Conservation (phyloP, 805 yeast genomes). For the Lipomyces spencermartinsiae region DNA sequence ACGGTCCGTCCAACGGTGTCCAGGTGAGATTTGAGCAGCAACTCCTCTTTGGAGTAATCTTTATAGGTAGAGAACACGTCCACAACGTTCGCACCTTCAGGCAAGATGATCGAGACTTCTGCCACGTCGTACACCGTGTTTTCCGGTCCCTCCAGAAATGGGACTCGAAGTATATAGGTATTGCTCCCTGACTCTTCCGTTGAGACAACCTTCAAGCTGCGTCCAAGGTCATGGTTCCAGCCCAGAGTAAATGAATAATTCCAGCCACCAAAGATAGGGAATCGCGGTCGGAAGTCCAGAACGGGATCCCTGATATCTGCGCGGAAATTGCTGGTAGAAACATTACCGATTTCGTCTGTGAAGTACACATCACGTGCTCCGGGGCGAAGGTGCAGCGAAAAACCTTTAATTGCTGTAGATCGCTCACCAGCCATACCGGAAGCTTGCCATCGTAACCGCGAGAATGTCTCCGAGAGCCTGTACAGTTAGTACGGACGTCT, state of each 20-base stretch:
- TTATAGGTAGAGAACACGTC: conserved; percentile 10
- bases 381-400: conserved; percentile 51
- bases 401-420: conserved; percentile 60
- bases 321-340: conserved; percentile 68
- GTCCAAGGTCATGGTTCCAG: conserved; percentile 71
- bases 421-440: conserved; percentile 56
- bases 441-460: conserved; percentile 77
- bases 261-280: conserved; percentile 97
- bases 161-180: conserved; percentile 66
- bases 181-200: conserved; percentile 54
- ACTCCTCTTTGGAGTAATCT: conserved; percentile 44
- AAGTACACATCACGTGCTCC: conserved; percentile 71
- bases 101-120: conserved; percentile 69
- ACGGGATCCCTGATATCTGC: conserved; percentile 46
- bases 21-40: conserved; percentile 57
- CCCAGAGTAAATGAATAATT: conserved; percentile 92
- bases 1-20: conserved; percentile 84
- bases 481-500: not conserved
- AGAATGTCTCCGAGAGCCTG: conserved; percentile 60
- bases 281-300: conserved; percentile 79
- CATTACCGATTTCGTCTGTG: conserved; percentile 92
- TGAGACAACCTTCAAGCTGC: conserved; percentile 45
- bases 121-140: conserved; percentile 73
- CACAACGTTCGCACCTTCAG: conserved; percentile 71
- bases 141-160: conserved; percentile 72